Evolutionary conservation across 2,329 filamentous ascomycete species (phyloP).

Genomic region (Colletotrichum nymphaeae): DNA sequence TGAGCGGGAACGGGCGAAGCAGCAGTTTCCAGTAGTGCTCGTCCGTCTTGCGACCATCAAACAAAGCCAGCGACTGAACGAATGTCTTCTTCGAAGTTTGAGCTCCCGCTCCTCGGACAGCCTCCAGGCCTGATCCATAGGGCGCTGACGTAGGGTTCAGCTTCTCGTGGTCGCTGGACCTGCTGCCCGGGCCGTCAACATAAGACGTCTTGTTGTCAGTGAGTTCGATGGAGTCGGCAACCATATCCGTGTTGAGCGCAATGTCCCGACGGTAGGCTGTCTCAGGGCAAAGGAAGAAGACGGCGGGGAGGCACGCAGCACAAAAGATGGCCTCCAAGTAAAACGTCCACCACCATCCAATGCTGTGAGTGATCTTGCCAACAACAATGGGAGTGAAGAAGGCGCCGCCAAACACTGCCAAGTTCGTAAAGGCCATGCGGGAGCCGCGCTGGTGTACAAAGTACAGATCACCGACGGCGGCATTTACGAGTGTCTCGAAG

Average conservation of each 20-base stretch:
- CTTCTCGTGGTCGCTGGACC: conserved; percentile 8
- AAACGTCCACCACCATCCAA: conserved; percentile 91
- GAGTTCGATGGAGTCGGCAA: conserved; percentile 46
- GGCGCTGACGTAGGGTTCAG: neutral
- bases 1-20: conserved; percentile 83
- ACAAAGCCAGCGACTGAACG: conserved; percentile 70
- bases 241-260: conserved; percentile 76
- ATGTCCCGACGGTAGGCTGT: conserved; percentile 76
- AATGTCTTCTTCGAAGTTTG: conserved; percentile 67
- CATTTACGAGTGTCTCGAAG: conserved; percentile 91
- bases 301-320: conserved; percentile 73
- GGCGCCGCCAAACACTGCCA: conserved; percentile 67
- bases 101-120: conserved; percentile 35
- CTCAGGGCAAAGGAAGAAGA: conserved; percentile 87
- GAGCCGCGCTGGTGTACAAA: conserved; percentile 87
- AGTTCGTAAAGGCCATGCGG: conserved; percentile 83
- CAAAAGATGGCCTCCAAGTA: conserved; percentile 89
- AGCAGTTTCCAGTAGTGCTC: conserved; percentile 75
- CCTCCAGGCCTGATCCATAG: neutral
- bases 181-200: neutral
- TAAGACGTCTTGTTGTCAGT: neutral
- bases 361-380: conserved; percentile 80
- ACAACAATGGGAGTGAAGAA: conserved; percentile 87
- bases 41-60: conserved; percentile 85
- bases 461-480: conserved; percentile 89